Conservation (phyloP, 495 filamentous ascomycete genomes). For the Hypoxylon fragiforme region DNA sequence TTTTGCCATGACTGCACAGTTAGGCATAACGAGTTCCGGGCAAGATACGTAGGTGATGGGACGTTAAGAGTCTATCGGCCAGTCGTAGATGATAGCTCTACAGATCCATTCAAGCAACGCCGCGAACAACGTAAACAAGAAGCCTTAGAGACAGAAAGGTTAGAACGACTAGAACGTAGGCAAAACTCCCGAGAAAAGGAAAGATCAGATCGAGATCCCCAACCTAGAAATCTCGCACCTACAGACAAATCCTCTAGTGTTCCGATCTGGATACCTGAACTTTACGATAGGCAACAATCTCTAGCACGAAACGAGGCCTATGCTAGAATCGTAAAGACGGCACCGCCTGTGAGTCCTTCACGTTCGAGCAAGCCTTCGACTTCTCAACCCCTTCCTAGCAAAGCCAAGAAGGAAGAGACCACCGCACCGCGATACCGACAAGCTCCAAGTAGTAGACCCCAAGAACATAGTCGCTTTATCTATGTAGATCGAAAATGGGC, state of each 20-base stretch:
- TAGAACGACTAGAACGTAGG: not conserved
- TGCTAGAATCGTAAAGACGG: constrained; percentile 3
- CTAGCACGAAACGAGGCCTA: constrained; percentile 15
- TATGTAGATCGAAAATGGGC: no score
- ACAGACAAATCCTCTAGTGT: not conserved
- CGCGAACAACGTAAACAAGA: not conserved
- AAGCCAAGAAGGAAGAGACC: not conserved
- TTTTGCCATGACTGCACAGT: constrained; percentile 27
- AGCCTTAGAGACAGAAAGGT: not conserved
- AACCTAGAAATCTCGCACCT: not conserved
- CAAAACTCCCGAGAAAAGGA: not conserved
- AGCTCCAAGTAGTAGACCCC: not conserved
- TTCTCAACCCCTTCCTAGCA: not conserved
- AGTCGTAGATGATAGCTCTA: constrained; percentile 3
- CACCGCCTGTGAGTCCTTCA: constrained; percentile 17
- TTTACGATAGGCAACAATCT: constrained; percentile 25
- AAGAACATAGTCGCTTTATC: not conserved
- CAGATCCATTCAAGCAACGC: not conserved
- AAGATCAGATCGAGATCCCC: not conserved
- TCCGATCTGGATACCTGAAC: constrained; percentile 21
- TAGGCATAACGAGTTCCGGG: constrained; percentile 3
- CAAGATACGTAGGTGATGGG: constrained; percentile 18
- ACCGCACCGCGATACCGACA: no score
- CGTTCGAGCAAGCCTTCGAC: not conserved
- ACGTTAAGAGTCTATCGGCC: constrained; percentile 25